Percentiles rank a stretch among this genome's conserved stretches.
phyloP scores from a whole-genome alignment of 352 stramenopile genomes.

The Phytophthora brassicae region DNA sequence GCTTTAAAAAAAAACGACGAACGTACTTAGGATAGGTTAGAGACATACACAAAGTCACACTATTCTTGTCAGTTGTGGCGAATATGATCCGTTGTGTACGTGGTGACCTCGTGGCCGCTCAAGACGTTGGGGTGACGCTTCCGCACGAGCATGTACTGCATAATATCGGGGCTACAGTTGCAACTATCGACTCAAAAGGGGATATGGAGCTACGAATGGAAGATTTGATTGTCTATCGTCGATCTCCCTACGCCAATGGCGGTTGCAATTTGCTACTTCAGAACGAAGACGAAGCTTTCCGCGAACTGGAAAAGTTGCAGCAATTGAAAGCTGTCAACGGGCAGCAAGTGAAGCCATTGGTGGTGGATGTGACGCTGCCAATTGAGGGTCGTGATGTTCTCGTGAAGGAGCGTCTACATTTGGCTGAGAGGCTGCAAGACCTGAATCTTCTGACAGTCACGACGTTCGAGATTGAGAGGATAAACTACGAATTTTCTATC shows the following conservation, averaged over 20 bases:
- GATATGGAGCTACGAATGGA: constrained; percentile 43
- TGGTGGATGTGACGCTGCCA: constrained; percentile 58
- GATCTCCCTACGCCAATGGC: constrained; percentile 32
- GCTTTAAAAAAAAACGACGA: neutral
- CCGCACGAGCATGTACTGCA: constrained; percentile 71
- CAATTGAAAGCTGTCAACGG: neutral
- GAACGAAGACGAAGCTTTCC: constrained; percentile 77
- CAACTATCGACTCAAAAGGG: neutral
- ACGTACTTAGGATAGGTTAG: constrained; percentile 14
- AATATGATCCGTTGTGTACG: constrained; percentile 59
- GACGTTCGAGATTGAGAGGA: constrained; percentile 45
- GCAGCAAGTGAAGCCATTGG: constrained; percentile 17
- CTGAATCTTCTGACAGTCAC: constrained; percentile 57
- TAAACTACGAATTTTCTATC: constrained; percentile 12
- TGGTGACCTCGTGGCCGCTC: constrained; percentile 37
- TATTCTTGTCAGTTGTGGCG: neutral
- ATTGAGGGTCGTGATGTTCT: constrained; percentile 53
- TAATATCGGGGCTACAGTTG: constrained; percentile 28
- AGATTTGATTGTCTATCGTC: constrained; percentile 57
- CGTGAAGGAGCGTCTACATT: constrained; percentile 25
- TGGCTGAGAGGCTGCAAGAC: constrained; percentile 40
- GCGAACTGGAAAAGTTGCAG: constrained; percentile 54
- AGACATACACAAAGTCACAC: neutral
- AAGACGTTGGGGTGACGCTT: constrained; percentile 41
- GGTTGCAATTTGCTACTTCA: constrained; percentile 59